A percentile compares a stretch with the other conserved stretches of the same genome.
phyloP scores from a whole-genome alignment of 352 stramenopile genomes.

The Pythium pectinolyticum region DNA sequence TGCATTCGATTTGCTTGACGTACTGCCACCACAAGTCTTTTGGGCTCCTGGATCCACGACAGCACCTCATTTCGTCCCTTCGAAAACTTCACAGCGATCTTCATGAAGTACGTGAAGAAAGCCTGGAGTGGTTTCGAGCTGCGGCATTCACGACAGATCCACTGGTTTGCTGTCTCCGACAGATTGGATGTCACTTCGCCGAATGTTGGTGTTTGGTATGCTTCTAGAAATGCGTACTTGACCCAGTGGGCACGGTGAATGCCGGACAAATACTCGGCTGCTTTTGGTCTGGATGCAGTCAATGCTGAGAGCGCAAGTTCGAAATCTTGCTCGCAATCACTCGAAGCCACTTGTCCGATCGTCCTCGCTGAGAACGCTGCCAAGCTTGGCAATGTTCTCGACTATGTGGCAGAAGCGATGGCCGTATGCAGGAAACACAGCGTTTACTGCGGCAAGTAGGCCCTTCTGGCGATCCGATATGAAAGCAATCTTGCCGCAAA shows the following conservation, averaged over 20 bases:
- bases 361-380: background rate
- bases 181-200: conserved; percentile 16
- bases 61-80: no score
- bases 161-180: conserved; percentile 10
- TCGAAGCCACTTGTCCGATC: no score
- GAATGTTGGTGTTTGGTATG: conserved; percentile 2
- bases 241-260: conserved; percentile 8
- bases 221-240: conserved; percentile 1
- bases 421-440: background rate
- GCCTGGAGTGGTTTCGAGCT: conserved; percentile 7
- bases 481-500: background rate
- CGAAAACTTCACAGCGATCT: no score
- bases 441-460: background rate
- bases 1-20: no score
- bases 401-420: conserved; percentile 16
- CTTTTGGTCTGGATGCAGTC: no score
- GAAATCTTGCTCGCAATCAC: conserved; percentile 5
- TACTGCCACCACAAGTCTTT: no score
- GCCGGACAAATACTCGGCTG: conserved; percentile 1
- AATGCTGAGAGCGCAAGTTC: no score
- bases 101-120: no score
- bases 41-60: no score
- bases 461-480: conserved; percentile 11
- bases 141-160: conserved; percentile 5
- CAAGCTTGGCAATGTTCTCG: conserved; percentile 8